These are phyloP conservation scores for Heliamphora exappendiculata DNA, from an alignment of 148 eudicot species.

Conservation along the genomic window DNA sequence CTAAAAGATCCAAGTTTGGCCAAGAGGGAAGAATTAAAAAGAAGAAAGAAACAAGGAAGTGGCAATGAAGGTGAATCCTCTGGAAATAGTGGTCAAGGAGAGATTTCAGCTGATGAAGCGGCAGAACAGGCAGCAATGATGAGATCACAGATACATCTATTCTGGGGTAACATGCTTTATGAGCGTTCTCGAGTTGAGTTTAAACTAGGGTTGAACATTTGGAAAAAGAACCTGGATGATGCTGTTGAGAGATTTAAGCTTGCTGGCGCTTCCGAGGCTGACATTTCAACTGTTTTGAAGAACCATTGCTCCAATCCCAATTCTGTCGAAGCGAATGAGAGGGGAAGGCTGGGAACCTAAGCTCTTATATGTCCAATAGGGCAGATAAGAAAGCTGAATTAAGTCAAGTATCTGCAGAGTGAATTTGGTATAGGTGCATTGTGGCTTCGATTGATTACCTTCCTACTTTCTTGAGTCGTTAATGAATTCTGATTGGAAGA, in stretches of 20 bases:
- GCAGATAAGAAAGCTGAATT: slow-evolving; percentile 20
- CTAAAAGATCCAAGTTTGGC: slow-evolving; percentile 54
- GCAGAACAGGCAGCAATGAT: slow-evolving; percentile 85
- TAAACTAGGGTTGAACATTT: slow-evolving; percentile 45
- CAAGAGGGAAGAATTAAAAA: slow-evolving; percentile 63
- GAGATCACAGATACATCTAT: slow-evolving; percentile 92
- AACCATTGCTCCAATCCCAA: slow-evolving; percentile 75
- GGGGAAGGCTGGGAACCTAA: slow-evolving; percentile 32
- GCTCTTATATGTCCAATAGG: slow-evolving; percentile 14
- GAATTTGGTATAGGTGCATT: slow-evolving; percentile 3
- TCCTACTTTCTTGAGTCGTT: not conserved
- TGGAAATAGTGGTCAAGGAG: slow-evolving; percentile 29
- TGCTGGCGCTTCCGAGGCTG: slow-evolving; percentile 93
- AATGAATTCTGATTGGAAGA: not conserved
- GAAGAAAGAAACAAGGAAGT: slow-evolving; percentile 51
- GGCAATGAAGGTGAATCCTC: slow-evolving; percentile 43
- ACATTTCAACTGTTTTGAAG: slow-evolving; percentile 60
- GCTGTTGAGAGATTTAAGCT: slow-evolving; percentile 79
- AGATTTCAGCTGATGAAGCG: slow-evolving; percentile 69
- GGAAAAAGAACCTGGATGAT: slow-evolving; percentile 64
- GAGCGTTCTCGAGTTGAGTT: slow-evolving; percentile 89
- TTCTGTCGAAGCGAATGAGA: slow-evolving; percentile 31
- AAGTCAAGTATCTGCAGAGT: slow-evolving; percentile 8
- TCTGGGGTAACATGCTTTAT: slow-evolving; percentile 94
- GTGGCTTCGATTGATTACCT: not conserved